Evolutionary conservation across 768 basidiomycete species (phyloP).

Genomic region (Tylopilus sp.): DNA sequence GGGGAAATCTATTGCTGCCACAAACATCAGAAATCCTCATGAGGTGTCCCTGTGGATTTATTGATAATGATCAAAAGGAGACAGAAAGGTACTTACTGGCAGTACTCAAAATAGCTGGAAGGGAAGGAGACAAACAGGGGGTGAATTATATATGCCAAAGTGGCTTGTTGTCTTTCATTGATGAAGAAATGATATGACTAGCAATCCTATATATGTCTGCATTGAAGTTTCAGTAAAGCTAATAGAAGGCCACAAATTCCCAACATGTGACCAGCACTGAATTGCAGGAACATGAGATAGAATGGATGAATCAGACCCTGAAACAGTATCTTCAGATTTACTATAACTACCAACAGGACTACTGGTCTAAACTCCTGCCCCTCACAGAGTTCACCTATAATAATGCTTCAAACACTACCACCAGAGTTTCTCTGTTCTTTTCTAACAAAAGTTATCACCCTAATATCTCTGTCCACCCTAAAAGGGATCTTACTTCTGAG

Average conservation of each 20-base stretch:
- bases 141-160: constrained; percentile 7
- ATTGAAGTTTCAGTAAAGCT: background rate
- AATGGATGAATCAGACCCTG: no score
- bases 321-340: no score
- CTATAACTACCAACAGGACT: no score
- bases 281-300: no score
- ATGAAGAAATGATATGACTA: fast-evolving
- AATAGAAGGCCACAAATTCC: background rate
- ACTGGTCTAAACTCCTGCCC: no score
- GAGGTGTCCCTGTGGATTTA: background rate
- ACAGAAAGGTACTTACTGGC: background rate
- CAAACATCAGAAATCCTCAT: background rate
- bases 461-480: no score
- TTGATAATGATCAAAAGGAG: background rate
- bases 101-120: background rate
- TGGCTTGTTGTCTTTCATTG: constrained; percentile 1
- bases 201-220: background rate
- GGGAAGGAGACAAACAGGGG: constrained; percentile 6
- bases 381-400: no score
- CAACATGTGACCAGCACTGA: background rate
- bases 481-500: no score
- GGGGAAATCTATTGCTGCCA: background rate
- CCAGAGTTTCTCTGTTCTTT: no score
- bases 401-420: no score
- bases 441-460: no score